Conservation (phyloP, 2,329 filamentous ascomycete genomes). For the Aspergillus sp. region DNA sequence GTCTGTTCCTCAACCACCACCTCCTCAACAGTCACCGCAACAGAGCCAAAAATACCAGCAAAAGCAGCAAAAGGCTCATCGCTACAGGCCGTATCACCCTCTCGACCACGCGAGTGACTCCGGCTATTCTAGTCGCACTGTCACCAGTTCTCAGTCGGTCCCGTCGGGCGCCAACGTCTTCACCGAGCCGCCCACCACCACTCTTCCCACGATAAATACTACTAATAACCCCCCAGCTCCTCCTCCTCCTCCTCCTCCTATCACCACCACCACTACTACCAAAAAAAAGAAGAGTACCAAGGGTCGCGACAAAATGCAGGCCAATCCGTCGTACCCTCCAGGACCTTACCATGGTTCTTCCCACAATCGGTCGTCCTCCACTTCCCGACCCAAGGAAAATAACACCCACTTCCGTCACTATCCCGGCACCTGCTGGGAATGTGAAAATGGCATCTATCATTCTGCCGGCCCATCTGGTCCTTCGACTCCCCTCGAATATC, state of each 20-base stretch:
- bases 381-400: conserved; percentile 26
- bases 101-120: conserved; percentile 53
- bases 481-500: conserved; percentile 24
- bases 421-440: conserved; percentile 29
- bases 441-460: conserved; percentile 30
- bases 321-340: not conserved
- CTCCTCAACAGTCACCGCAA: too few species aligned
- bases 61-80: conserved; percentile 25
- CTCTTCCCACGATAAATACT: not conserved
- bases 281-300: not conserved
- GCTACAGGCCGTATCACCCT: conserved; percentile 23
- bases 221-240: not conserved
- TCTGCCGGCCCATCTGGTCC: conserved; percentile 5
- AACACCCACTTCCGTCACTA: conserved; percentile 23
- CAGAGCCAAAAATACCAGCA: too few species aligned
- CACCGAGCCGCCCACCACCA: conserved; percentile 7
- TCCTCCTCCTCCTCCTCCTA: not conserved
- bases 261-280: not conserved
- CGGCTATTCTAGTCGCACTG: conserved; percentile 55
- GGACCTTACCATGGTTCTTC: conserved; percentile 8
- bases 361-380: conserved; percentile 27
- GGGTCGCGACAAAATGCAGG: conserved; percentile 1
- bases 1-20: too few species aligned
- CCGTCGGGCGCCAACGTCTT: conserved; percentile 33
- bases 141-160: conserved; percentile 47